Conservation (phyloP, 208 protist species). For the Naegleria gruberi region DNA sequence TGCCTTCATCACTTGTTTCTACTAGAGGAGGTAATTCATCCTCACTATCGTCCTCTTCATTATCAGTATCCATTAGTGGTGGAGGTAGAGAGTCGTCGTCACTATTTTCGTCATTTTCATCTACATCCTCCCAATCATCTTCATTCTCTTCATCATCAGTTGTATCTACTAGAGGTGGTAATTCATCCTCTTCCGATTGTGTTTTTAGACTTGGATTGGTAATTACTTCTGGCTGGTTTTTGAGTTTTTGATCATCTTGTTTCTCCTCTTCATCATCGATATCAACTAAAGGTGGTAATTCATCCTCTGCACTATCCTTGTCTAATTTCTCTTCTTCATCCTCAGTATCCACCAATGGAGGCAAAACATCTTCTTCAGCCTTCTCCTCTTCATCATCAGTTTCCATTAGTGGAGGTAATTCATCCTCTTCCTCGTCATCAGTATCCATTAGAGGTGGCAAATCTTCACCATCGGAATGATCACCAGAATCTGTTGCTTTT, state of each 20-base stretch:
- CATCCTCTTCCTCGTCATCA: background rate
- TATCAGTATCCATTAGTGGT: background rate
- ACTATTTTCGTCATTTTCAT: background rate
- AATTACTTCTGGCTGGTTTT: too few relatives aligned
- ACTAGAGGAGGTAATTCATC: background rate
- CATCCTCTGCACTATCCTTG: background rate
- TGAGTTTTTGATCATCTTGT: too few relatives aligned
- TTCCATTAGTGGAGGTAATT: background rate
- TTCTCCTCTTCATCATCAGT: background rate
- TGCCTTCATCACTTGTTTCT: background rate
- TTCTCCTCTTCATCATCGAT: too few relatives aligned
- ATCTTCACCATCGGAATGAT: background rate
- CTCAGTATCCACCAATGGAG: too few relatives aligned
- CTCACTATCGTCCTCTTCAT: background rate
- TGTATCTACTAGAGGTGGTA: background rate
- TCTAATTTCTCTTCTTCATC: too few relatives aligned
- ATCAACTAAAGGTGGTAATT: background rate
- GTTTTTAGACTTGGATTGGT: background rate
- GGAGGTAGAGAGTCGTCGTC: too few relatives aligned
- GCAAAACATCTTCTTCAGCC: too few relatives aligned
- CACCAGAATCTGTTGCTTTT: background rate
- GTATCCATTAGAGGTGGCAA: background rate
- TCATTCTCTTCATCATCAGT: too few relatives aligned
- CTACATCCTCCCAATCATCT: background rate
- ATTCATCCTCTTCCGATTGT: background rate